These are phyloP conservation scores for Blyttiomyces sp. DNA, from an alignment of 371 early-diverging fungal species.

Conservation along the genomic window DNA sequence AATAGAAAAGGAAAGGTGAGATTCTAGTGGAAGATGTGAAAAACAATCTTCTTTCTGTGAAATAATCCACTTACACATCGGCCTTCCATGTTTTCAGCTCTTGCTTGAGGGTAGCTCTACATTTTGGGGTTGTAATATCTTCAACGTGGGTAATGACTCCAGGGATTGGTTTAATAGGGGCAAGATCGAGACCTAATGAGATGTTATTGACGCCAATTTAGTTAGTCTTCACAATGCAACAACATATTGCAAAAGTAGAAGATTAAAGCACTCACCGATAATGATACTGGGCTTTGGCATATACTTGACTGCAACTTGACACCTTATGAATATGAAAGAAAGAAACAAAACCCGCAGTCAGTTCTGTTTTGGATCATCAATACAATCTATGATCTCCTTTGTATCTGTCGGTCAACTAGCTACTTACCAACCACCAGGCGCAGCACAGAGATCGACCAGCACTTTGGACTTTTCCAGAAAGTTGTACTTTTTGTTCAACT, in stretches of 20 bases:
- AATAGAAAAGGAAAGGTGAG: not conserved
- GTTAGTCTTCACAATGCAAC: not conserved
- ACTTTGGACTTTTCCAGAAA: constrained; percentile 89
- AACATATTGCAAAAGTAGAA: not conserved
- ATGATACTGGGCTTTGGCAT: constrained; percentile 93
- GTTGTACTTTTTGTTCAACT: constrained; percentile 98
- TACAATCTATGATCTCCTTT: too few species aligned
- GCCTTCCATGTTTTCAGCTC: constrained; percentile 98
- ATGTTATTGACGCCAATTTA: not conserved
- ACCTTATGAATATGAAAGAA: constrained; percentile 18
- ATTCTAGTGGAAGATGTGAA: not conserved
- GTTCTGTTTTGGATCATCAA: not conserved
- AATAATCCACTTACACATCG: constrained; percentile 78
- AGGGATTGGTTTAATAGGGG: constrained; percentile 96
- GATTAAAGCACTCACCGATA: constrained; percentile 59
- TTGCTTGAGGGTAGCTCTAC: constrained; percentile 77
- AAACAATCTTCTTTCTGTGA: not conserved
- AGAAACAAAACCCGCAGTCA: not conserved
- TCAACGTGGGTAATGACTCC: constrained; percentile 93
- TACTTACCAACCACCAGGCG: constrained; percentile 99
- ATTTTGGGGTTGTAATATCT: constrained; percentile 97
- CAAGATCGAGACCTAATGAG: constrained; percentile 89
- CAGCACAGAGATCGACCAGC: constrained; percentile 99
- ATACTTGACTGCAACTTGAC: constrained; percentile 95
- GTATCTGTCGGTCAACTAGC: too few species aligned